Evolutionary conservation across 768 basidiomycete genomes (phyloP), one percentile per base, ranked within the genome.

Genomic region (Tephrocybe rancida): DNA sequence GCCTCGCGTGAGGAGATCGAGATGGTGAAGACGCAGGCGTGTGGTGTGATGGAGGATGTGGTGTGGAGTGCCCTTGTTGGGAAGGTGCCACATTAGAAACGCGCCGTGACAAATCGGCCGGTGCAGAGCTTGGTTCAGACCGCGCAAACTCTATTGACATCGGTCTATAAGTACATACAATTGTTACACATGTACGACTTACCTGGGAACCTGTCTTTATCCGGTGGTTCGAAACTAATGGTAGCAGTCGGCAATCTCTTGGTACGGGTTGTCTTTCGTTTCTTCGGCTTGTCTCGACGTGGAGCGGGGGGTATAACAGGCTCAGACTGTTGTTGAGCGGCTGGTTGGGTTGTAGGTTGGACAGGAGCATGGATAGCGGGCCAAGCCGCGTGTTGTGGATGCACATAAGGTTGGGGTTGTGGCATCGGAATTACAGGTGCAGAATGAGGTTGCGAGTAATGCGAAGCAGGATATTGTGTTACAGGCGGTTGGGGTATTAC

Each of bases 361-460:
- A 26, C 10, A 11, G 21, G 7, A 11, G 10, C 18, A 35, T 30
- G 50, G 10, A 34, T 35, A 0, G 22, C 42, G 26, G 42, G 32
- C 11, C 25, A 16, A 6, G 41, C 11, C 30, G 11, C 22, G 35
- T 24, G 34, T 32, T 46, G 52, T 5, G 42, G 48, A 9, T 7
- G 49, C 16, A n/a, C n/a, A 11, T 50, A 44, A 14, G 27, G 46
- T 19, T 54, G 46, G 16, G 52, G 50, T 14, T 58, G 49, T 14
- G 57, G 57, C 49, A 58, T n/a, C n/a, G n/a, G n/a, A n/a, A n/a
- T 51, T 25, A 11, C n/a, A 26, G 25, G 42, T 7, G n/a, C 18
- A 41, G 39, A 19, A 3, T 37, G 7, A 11, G 44, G 25, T 16
- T n/a, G 39, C 7, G 29, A n/a, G n/a, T 53, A 32, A 25, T 46